Evolutionary conservation across 106 monocot genomes (phyloP), one percentile per base, ranked within the genome.

Genomic region (Dendrobium officinale): DNA sequence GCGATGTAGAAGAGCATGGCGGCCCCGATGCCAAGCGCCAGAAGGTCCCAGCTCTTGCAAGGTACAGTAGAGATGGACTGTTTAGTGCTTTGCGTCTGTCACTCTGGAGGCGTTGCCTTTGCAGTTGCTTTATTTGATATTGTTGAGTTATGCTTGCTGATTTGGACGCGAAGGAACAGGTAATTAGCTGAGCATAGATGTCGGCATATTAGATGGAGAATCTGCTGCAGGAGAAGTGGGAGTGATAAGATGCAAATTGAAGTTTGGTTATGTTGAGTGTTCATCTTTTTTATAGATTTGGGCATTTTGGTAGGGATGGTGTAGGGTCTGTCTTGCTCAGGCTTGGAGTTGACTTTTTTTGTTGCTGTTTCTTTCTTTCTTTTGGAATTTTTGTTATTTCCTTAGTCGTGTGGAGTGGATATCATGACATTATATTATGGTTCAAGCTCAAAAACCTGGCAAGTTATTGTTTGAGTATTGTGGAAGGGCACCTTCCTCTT

Each of bases 21-120:
- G 70, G 78, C 17, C 7, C 51, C 10, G 78, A 78, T 31, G 20
- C 82, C 64, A 83, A 83, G 78, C 82, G 78, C 20, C 81, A 37
- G 42, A 81, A 81, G 75, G 81, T 81, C 9, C 78, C 82, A 18
- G 78, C 77, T n/a, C 82, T 83, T 19, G 82, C 82, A 7, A 77
- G 82, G 82, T 83, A 77, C 22, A 44, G 77, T 15, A 48, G 31
- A 77, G 54, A 51, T 44, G 33, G 29, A 33, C 13, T 8, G 10
- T 72, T 72, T 0, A 9, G 13, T 1, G 20, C 10, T 10, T 72
- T 33, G 72, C 0, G 27, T 9, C 10, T 33, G 72, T 2, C 15
- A 37, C 27, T 13, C 10, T 72, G 40, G 37, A 40, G 72, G 17
- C 15, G 72, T 33, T 72, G 72, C 9, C 13, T 72, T 72, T 33